Conservation (phyloP, 495 filamentous ascomycete species). For the Parathielavia appendiculata region DNA sequence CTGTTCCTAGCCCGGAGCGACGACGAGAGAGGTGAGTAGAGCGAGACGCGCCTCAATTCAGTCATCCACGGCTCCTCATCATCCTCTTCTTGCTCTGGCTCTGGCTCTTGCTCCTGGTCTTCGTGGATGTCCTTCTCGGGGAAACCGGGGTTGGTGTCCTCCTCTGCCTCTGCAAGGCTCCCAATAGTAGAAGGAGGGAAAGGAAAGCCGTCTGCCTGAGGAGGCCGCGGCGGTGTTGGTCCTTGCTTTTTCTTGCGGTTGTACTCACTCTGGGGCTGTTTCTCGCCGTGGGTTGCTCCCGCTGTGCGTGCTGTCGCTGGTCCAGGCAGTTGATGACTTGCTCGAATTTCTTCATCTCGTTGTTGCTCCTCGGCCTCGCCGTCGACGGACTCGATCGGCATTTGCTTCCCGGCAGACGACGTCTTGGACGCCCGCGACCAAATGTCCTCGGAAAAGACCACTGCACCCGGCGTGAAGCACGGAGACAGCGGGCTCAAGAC, state of each 20-base stretch:
- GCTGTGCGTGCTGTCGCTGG: no score
- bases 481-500: conserved; percentile 18
- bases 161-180: background rate
- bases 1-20: conserved; percentile 10
- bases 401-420: background rate
- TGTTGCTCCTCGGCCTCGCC: background rate
- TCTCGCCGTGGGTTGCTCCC: no score
- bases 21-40: conserved; percentile 2
- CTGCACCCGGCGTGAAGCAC: conserved; percentile 7
- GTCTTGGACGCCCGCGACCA: conserved; percentile 8
- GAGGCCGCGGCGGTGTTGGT: no score
- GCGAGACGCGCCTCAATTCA: conserved; percentile 4
- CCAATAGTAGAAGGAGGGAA: no score
- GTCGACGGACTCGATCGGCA: background rate
- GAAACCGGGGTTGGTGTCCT: background rate
- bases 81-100: background rate
- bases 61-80: conserved; percentile 6
- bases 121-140: background rate
- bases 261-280: no score
- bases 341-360: no score
- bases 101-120: background rate
- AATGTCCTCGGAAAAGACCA: conserved; percentile 19
- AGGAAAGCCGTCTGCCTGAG: no score
- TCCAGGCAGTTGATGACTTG: no score
- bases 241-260: no score